These are phyloP conservation scores for sorghum (Sorghum bicolor) DNA, from an alignment of 176 grass and related monocot genomes.

Conservation along the genomic window DNA sequence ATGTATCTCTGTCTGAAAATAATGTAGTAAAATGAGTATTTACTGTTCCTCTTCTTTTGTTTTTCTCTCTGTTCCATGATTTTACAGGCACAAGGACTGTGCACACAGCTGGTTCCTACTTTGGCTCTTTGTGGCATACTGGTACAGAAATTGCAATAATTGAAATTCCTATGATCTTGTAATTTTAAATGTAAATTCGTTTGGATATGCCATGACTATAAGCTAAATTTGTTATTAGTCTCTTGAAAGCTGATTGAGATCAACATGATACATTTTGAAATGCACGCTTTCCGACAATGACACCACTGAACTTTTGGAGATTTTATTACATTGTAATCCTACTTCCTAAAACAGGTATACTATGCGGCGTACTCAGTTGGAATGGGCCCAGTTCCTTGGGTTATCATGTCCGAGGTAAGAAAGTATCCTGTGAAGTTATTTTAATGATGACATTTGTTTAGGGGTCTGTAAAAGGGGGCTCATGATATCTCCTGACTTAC, in stretches of 20 bases:
- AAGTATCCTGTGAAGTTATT: background rate
- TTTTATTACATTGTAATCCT: background rate
- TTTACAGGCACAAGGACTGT: slow-evolving; percentile 53
- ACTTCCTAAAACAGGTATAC: slow-evolving; percentile 55
- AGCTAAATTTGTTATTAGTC: background rate
- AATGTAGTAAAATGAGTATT: background rate
- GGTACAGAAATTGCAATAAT: slow-evolving; percentile 24
- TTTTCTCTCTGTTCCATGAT: slow-evolving; percentile 18
- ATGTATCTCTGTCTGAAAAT: background rate
- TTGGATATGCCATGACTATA: background rate
- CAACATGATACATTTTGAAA: background rate
- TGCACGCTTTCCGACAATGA: background rate
- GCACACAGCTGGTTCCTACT: slow-evolving; percentile 37
- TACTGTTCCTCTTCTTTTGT: background rate
- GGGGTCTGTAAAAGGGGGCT: background rate
- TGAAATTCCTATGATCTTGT: background rate
- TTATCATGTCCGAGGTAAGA: slow-evolving; percentile 83
- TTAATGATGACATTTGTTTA: background rate
- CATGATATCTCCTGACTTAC: background rate
- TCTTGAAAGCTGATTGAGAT: background rate
- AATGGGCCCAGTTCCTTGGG: slow-evolving; percentile 85
- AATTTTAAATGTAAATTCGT: background rate
- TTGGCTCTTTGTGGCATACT: slow-evolving; percentile 74
- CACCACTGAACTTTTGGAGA: background rate
- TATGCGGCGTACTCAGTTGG: slow-evolving; percentile 62